Base-by-base conservation (phyloP, 495 filamentous ascomycete species). In the Cudoniella acicularis region DNA sequence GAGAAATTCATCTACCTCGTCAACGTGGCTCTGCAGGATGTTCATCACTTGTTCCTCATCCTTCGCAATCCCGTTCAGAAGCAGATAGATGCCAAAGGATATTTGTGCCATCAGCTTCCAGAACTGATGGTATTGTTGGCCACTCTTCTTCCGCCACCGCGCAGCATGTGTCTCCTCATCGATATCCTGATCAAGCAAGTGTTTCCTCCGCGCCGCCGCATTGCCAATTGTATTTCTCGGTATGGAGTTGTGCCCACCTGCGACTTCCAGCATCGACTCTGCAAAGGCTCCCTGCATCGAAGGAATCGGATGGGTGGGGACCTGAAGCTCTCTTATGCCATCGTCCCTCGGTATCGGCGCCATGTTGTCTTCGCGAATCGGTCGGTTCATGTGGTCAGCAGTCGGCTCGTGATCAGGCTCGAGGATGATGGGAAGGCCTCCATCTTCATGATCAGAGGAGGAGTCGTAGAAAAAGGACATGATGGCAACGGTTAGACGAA, bases 91-190 rank as follows among this genome's bases (percentile, higher is more conserved):
- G 24, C 95, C 94, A 69, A 97, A 98, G 0, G 88, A 87, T 64
- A 97, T 92, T 67, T 98, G 94, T 8, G 94, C 87, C 66, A 92
- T 81, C 52, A 98, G 79, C 73, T 96, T 96, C 80, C 87, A 87
- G 41, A 98, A 76, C 57, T 92, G 89, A 73, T 98, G 94, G 65
- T 89, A 85, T 59, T 78, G 77, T 58, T 78, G 77, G 36, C 79
- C 82, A 0, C 84, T 75, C 56, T 83, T 83, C 68, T 87, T 81
- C 54, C 84, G 80, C 92, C 91, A 96, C 71, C 82, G 73, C 49
- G 87, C 81, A 11, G 83, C 84, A 67, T 87, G 85, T 1, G 89
- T 78, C 9, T 66, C 67, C 16, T 74, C 75, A 57, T 82, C 82
- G 56, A 87, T 76, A 36, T 79, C 76, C 47, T 79, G 81, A 56